Base-by-base conservation (phyloP, 2,329 filamentous ascomycete species). In the Paracoccidioides lutzii region DNA sequence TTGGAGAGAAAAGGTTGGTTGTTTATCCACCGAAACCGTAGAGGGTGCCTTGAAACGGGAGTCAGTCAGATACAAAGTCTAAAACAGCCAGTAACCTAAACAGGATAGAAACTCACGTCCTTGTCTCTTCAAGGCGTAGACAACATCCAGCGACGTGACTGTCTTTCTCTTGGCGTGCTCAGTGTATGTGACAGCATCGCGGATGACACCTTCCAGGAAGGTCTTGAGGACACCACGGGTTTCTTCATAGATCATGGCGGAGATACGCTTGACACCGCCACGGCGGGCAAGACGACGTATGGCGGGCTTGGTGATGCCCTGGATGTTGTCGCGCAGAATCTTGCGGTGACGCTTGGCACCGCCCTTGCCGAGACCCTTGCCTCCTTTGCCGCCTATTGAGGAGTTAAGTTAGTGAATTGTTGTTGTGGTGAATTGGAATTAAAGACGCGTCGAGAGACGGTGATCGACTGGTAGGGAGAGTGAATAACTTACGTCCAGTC, bases 191-290 rank as follows among this genome's bases (percentile, higher is more conserved):
- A 88, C 82, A 60, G 84, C 83, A 67, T 88, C 84, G 74, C 84
- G 81, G 71, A 89, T 88, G 73, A 89, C 85, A 73, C 83, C 81
- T 76, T 88, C 85, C 66, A 89, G 84, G 83, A 88, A 88, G 73
- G 84, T 85, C 82, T 88, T 88, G 67, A 89, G 80, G 67, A 88
- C 85, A 80, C 84, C 84, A 71, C 85, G 85, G 67, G 85, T 88
- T 79, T 89, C 83, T 73, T 87, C 85, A 79, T 88, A 88, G 78
- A 88, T 88, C 85, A 87, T 94, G 74, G 90, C 90, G 70, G 90
- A 95, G 71, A 96, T 96, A 95, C 90, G 90, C 88, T 96, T 96
- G 82, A 96, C 90, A 90, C 90, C 90, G 77, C 90, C 90, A 93
- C 90, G 90, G 79, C 90, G 90, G 64, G 90, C 90, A 74, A 96